Conservation (phyloP, 306 rosid species). For the Quercus robur region DNA sequence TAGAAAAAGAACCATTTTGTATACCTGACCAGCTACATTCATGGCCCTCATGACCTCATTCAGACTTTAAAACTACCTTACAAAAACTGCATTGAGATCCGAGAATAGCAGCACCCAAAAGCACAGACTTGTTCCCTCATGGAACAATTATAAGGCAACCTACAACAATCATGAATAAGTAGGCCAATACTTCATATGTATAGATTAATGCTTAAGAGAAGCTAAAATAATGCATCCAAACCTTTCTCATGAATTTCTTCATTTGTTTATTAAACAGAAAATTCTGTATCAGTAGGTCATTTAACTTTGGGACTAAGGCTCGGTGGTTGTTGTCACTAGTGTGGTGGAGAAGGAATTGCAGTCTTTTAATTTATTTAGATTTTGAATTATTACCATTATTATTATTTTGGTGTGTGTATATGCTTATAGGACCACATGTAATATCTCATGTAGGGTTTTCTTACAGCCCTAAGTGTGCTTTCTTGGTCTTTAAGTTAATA, state of each 20-base stretch:
- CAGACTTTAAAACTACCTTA: conserved; percentile 59
- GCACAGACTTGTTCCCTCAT: conserved; percentile 84
- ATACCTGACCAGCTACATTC: conserved; percentile 84
- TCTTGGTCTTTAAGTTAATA: neutral
- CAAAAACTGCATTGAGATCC: conserved; percentile 63
- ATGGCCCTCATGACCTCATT: conserved; percentile 84
- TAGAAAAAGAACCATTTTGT: conserved; percentile 21
- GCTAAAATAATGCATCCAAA: neutral
- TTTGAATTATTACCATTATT: neutral
- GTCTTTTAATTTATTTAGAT: neutral
- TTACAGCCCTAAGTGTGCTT: neutral
- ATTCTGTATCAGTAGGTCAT: neutral
- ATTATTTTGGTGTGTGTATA: too few species aligned
- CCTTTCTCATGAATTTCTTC: conserved; percentile 4
- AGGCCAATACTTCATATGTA: neutral
- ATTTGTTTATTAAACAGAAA: neutral
- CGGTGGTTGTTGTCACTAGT: neutral
- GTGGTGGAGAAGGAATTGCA: neutral
- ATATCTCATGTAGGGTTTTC: neutral
- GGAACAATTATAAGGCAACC: conserved; percentile 92
- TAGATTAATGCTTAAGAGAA: neutral
- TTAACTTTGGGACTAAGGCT: neutral
- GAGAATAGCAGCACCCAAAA: conserved; percentile 91
- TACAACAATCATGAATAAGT: conserved; percentile 18
- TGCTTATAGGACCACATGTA: neutral